Percentiles rank a stretch among this genome's conserved stretches.
Evolutionary conservation across 1,139 yeast species (phyloP).

Genomic region (Taiozyma sp.): DNA sequence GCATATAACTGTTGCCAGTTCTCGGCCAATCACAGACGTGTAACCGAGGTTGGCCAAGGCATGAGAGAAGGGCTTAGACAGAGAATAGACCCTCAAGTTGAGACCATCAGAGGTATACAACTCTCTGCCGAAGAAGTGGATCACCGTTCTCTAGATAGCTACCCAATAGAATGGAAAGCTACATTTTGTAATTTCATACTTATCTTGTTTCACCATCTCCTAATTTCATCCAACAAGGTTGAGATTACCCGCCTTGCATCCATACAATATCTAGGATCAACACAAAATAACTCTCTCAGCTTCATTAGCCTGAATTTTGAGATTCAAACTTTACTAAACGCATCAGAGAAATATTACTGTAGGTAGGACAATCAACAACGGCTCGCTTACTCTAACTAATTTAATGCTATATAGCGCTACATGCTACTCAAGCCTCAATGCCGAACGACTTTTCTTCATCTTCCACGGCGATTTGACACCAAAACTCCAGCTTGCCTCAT

Average conservation of each 20-base stretch:
- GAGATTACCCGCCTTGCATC: neutral
- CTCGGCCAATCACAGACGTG: neutral
- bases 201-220: too few relatives aligned
- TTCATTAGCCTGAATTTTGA: too few relatives aligned
- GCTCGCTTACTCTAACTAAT: neutral
- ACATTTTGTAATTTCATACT: too few relatives aligned
- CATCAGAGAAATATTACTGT: neutral
- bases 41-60: neutral
- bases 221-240: neutral
- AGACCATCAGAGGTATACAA: neutral
- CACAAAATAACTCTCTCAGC: too few relatives aligned
- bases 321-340: neutral
- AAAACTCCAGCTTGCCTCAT: neutral
- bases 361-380: neutral
- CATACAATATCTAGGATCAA: neutral
- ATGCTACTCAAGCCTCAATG: neutral
- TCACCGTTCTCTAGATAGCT: too few relatives aligned
- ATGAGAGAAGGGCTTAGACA: neutral
- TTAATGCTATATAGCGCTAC: too few relatives aligned
- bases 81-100: neutral
- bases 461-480: neutral
- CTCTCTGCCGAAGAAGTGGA: neutral
- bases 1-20: neutral
- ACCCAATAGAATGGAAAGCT: too few relatives aligned
- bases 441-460: neutral